Evolutionary conservation across 1,139 yeast species (phyloP), one percentile per base, ranked within the genome.

Genomic region (Entelexis paramagnoliae): DNA sequence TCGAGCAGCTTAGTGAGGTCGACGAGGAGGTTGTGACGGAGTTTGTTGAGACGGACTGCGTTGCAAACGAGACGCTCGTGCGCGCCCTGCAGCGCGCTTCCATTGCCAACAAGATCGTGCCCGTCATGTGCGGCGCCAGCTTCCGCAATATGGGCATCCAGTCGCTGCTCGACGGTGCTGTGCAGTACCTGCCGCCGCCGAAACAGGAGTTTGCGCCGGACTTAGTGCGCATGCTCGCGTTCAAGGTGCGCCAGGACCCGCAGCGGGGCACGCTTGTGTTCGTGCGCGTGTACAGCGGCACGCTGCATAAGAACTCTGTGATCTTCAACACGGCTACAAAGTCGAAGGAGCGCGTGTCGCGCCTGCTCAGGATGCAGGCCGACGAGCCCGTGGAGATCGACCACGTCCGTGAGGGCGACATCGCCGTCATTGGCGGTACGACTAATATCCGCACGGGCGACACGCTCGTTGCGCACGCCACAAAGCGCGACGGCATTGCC

Each of bases 111-210:
- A 68, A 71, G 38, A 72, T 86, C 2, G 76, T 83, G 0, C 97
- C 99, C 0, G 84, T 91, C 0, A 69, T 88, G 38, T 87, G 96
- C 66, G 98, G 99, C 3, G 85, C 97, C 1, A 84, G 96, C 50
- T 91, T 91, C 68, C 78, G 75, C 57, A 91, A 91, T 63, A 83
- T 91, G 50, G 98, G 98, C 14, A 95, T 91, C 2, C 98, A 91
- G 64, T 96, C 97, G 0, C 70, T 93, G 51, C 70, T 91, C 68
- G 98, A 91, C 65, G 89, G 94, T 0, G 74, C 89, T 16, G 74
- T 80, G 1, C 75, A 77, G 50, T 91, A 76, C 61, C 71, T 93
- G 34, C 98, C 99, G 0, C 78, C 91, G 0, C 97, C 98, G 3
- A 89, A 88, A 8, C 61, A 56, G 1, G 63, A 73, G 59, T 77